Conservation (phyloP, 768 basidiomycete species). For the Udeniomyces megalosporus region DNA sequence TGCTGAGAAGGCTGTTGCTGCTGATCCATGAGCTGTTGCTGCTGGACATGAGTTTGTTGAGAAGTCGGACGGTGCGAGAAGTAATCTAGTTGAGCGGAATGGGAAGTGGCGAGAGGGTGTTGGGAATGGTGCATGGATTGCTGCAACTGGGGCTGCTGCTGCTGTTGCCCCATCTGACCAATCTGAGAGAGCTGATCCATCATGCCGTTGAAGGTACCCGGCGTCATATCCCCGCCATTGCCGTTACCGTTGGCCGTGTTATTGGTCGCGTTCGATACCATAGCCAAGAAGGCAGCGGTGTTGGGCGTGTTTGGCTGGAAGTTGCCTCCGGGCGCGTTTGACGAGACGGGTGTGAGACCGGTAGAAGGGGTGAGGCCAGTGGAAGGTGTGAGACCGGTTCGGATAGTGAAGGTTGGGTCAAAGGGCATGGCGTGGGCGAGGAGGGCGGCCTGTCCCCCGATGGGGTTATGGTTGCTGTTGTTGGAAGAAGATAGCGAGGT, state of each 20-base stretch:
- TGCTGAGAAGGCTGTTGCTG: background rate
- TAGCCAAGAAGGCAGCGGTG: slow-evolving; percentile 79
- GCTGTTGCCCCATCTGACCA: slow-evolving; percentile 3
- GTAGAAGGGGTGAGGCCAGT: slow-evolving; percentile 14
- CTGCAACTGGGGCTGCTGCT: slow-evolving; percentile 19
- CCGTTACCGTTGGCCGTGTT: slow-evolving; percentile 14
- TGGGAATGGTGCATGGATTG: too few relatives aligned
- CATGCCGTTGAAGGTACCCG: slow-evolving; percentile 47
- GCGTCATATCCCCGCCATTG: slow-evolving; percentile 7
- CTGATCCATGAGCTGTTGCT: slow-evolving; percentile 2
- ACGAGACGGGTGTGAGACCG: background rate
- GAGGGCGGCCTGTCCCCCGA: background rate
- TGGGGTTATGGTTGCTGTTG: slow-evolving; percentile 22
- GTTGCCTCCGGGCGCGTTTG: slow-evolving; percentile 35
- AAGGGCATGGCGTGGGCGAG: slow-evolving; percentile 37
- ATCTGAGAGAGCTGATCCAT: slow-evolving; percentile 37
- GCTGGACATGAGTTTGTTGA: slow-evolving; percentile 15
- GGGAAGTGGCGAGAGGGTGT: slow-evolving; percentile 5
- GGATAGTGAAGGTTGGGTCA: slow-evolving; percentile 44
- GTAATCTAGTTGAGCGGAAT: slow-evolving; percentile 8
- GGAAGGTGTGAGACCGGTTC: slow-evolving; percentile 70
- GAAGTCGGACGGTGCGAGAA: slow-evolving; percentile 13
- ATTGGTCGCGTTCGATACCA: slow-evolving; percentile 52
- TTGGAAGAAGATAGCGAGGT: slow-evolving; percentile 51
- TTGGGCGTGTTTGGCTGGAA: slow-evolving; percentile 76